Evolutionary conservation across 116 monocot genomes (phyloP), one percentile per base, ranked within the genome.

Genomic region (Phalaenopsis hybrid): DNA sequence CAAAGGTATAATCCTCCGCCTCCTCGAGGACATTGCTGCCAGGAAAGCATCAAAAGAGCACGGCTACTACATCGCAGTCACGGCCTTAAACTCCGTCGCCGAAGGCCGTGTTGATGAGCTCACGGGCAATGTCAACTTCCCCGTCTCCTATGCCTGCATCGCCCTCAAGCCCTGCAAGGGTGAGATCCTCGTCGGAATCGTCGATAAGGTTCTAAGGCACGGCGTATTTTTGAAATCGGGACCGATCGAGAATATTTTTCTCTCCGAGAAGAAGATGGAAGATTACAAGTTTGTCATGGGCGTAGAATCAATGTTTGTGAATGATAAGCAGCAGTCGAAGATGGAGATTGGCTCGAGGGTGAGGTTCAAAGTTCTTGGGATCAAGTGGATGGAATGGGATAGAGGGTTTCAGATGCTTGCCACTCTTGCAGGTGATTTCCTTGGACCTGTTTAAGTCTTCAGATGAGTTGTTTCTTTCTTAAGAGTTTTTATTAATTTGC

Each of bases 151-250:
- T 90, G 86, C 25, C 20, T 94, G 92, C 63, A 78, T 96, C 75
- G 87, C 90, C 46, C 83, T 85, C 61, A 94, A 96, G 79, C 93
- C 94, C 4, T 81, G 44, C 80, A 80, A 80, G 68, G 80, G 80
- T 46, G 80, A 80, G 80, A 80, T 80, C 23, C 57, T 80, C 33
- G 81, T 87, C 5, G 96, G 96, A 21, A 75, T 17, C 0, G 90
- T 90, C 10, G 88, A 94, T 65, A 93, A 83, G 84, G 89, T 96
- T 9, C 81, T 96, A 8, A 90, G 89, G 78, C 92, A 92, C 7
- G 96, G 96, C 0, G 37, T 96, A 8, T 88, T 96, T 55, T 81
- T 96, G 48, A 92, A 89, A 61, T 86, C 87, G 0, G 96, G 96
- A 0, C 88, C 94, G 0, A 63, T 92, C 4, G 92, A 88, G n/a